Evolutionary conservation across 192 early-diverging fungal genomes (phyloP).

Genomic region (Coemansia erecta): DNA sequence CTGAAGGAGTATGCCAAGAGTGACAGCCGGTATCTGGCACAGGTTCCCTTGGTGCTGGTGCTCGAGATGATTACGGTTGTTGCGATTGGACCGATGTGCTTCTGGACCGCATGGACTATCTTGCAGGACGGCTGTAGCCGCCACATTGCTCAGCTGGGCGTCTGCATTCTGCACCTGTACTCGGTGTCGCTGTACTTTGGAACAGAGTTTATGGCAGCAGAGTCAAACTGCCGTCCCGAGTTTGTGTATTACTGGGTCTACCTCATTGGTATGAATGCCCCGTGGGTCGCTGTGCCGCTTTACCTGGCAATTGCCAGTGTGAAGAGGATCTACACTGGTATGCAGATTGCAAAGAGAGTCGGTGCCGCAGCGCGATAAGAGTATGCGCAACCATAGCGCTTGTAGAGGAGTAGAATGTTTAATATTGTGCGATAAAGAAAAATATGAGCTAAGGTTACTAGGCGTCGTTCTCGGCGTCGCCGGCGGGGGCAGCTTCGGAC

Average conservation of each 20-base stretch:
- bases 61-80: constrained; percentile 63
- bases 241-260: constrained; percentile 64
- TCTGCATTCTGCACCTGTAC: constrained; percentile 63
- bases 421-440: constrained; percentile 1
- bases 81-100: constrained; percentile 40
- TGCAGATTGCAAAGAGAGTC: constrained; percentile 6
- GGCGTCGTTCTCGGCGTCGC: constrained; percentile 16
- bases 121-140: constrained; percentile 17
- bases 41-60: constrained; percentile 53
- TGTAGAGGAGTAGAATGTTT: neutral
- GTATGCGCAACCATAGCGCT: neutral
- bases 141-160: constrained; percentile 56
- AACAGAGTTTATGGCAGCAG: constrained; percentile 54
- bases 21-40: constrained; percentile 66
- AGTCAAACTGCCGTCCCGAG: constrained; percentile 55
- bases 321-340: constrained; percentile 8
- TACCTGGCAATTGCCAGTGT: constrained; percentile 28
- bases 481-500: constrained; percentile 19
- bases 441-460: constrained; percentile 9
- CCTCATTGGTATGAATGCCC: constrained; percentile 61
- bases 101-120: constrained; percentile 21
- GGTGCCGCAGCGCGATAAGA: neutral
- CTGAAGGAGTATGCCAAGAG: constrained; percentile 76
- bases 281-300: constrained; percentile 65
- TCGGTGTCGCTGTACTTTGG: constrained; percentile 63